Evolutionary conservation across 345 rosid genomes (phyloP).

Genomic region (Microcos paniculata): DNA sequence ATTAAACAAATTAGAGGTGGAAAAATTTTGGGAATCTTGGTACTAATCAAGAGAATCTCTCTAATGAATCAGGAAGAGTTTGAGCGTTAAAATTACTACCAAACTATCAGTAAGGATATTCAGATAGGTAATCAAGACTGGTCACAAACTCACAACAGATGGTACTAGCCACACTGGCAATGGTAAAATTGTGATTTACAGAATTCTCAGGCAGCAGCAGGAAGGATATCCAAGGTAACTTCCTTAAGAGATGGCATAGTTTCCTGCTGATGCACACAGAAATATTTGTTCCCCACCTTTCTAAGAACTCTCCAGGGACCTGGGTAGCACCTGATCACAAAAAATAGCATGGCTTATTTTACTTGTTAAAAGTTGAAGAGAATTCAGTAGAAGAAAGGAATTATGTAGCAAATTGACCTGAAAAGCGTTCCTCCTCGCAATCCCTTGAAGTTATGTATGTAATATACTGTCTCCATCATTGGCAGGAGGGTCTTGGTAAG

Average conservation of each 20-base stretch:
- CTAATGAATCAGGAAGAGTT: no score
- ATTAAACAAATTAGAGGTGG: no score
- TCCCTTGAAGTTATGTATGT: slow-evolving; percentile 94
- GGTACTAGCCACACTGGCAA: not conserved
- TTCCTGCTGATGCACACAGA: slow-evolving; percentile 72
- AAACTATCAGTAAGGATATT: no score
- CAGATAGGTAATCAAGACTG: not conserved
- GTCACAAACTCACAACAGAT: not conserved
- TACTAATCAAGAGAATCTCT: no score
- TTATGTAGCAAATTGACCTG: slow-evolving; percentile 45
- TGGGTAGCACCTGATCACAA: slow-evolving; percentile 66
- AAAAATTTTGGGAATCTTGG: no score
- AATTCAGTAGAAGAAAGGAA: not conserved
- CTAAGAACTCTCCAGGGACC: slow-evolving; percentile 90
- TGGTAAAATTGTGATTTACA: not conserved
- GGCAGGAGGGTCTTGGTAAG: slow-evolving; percentile 75
- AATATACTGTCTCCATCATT: slow-evolving; percentile 83
- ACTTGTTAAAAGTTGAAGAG: not conserved
- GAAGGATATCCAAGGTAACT: slow-evolving; percentile 82
- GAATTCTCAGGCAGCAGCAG: slow-evolving; percentile 55
- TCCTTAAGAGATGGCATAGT: slow-evolving; percentile 89
- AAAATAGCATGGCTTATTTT: not conserved
- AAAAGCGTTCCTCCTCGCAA: slow-evolving; percentile 84
- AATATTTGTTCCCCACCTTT: slow-evolving; percentile 38
- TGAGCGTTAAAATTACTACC: no score